Conservation (phyloP, 768 basidiomycete genomes). For the Crassisporium funariophilum region DNA sequence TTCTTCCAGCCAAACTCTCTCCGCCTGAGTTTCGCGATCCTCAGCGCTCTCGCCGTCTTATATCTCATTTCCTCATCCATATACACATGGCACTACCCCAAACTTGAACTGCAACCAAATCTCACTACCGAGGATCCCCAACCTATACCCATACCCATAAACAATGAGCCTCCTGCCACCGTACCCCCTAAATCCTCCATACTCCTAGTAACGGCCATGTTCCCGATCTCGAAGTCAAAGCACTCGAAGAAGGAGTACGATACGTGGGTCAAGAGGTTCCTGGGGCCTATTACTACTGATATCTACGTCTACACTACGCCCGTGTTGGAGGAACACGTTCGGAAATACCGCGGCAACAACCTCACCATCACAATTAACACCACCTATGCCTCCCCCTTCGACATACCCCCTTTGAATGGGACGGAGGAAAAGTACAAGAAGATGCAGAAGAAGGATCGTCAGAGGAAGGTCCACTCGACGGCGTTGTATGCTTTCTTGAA, state of each 20-base stretch:
- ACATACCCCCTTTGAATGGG: constrained; percentile 45
- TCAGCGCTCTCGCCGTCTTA: too few relatives aligned
- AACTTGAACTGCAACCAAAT: too few relatives aligned
- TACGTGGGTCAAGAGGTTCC: constrained; percentile 45
- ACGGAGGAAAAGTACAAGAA: constrained; percentile 36
- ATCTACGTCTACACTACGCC: constrained; percentile 56
- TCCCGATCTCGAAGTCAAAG: constrained; percentile 51
- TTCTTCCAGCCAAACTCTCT: too few relatives aligned
- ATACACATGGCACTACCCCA: too few relatives aligned
- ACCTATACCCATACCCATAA: too few relatives aligned
- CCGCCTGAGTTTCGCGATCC: too few relatives aligned
- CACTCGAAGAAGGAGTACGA: constrained; percentile 47
- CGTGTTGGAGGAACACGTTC: constrained; percentile 36
- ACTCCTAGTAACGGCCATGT: constrained; percentile 57
- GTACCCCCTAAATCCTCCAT: too few relatives aligned
- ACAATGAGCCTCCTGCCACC: too few relatives aligned
- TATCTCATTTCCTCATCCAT: too few relatives aligned
- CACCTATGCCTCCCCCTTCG: constrained; percentile 46
- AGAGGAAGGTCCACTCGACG: constrained; percentile 40
- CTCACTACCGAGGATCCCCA: too few relatives aligned
- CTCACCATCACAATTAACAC: constrained; percentile 47
- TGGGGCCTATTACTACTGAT: constrained; percentile 47
- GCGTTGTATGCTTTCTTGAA: constrained; percentile 58
- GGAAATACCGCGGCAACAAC: constrained; percentile 28
- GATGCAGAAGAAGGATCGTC: constrained; percentile 49